These are phyloP conservation scores for Alisma plantagoaquatica DNA, from an alignment of 106 monocot species.

Conservation along the genomic window DNA sequence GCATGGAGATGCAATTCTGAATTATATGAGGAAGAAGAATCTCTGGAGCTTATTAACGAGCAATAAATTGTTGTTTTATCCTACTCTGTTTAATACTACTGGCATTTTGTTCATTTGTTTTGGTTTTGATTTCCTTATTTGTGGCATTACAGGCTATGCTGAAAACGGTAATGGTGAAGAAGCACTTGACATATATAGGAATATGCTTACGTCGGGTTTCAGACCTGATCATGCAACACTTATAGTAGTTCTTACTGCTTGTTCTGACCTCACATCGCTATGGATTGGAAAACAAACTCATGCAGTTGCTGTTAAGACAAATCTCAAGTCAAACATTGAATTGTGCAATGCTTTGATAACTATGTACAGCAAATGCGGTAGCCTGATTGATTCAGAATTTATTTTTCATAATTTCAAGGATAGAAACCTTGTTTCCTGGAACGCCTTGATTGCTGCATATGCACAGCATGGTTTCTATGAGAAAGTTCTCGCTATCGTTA, in stretches of 20 bases:
- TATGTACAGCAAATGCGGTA: constrained; percentile 90
- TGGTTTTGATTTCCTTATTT: too few relatives aligned
- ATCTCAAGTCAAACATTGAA: constrained; percentile 33
- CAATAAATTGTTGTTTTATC: too few relatives aligned
- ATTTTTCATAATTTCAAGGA: constrained; percentile 24
- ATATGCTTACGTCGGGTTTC: constrained; percentile 38
- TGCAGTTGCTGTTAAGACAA: constrained; percentile 40
- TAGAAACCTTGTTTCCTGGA: constrained; percentile 57
- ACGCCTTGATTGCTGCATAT: constrained; percentile 72
- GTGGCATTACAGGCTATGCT: constrained; percentile 65
- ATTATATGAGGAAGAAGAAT: too few relatives aligned
- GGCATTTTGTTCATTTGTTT: too few relatives aligned
- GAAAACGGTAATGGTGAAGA: constrained; percentile 54
- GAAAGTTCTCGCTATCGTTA: constrained; percentile 40
- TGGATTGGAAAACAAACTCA: constrained; percentile 60
- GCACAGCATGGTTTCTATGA: constrained; percentile 63
- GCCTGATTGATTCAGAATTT: constrained; percentile 36
- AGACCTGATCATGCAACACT: constrained; percentile 75
- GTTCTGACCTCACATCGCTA: constrained; percentile 56
- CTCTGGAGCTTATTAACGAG: too few relatives aligned
- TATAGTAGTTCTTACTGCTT: constrained; percentile 45
- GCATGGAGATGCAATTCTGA: too few relatives aligned
- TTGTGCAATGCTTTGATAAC: constrained; percentile 64
- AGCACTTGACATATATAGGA: constrained; percentile 40
- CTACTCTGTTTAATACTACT: too few relatives aligned